phyloP scores from a whole-genome alignment of 805 yeast genomes.

The Tetrapisispora arboricola region DNA sequence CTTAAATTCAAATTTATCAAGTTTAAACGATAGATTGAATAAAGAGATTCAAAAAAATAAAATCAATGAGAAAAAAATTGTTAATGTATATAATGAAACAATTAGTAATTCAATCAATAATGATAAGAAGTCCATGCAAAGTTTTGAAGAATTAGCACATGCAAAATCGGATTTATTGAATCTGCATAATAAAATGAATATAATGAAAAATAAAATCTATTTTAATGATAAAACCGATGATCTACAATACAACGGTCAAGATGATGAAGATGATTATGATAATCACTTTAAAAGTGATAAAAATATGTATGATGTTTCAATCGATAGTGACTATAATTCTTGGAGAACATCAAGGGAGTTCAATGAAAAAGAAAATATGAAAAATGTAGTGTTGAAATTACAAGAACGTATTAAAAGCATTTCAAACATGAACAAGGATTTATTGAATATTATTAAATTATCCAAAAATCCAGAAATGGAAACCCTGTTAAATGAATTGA shows the following conservation, averaged over 20 bases:
- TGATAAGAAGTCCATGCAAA: background rate
- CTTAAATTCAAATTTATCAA: background rate
- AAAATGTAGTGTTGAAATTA: background rate
- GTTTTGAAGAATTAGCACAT: background rate
- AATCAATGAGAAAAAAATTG: background rate
- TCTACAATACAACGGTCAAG: background rate
- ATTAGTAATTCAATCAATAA: background rate
- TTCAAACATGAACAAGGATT: background rate
- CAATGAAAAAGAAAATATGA: background rate
- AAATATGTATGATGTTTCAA: background rate
- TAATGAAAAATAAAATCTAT: constrained; percentile 1
- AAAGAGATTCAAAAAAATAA: background rate
- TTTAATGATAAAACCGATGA: background rate
- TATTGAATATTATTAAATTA: background rate
- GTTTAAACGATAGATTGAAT: background rate
- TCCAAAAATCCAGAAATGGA: background rate
- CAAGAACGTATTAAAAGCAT: background rate
- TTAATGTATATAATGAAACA: background rate
- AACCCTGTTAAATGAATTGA: background rate
- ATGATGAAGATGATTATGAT: background rate
- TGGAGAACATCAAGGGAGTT: constrained; percentile 1
- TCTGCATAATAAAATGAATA: background rate
- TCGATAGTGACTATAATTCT: background rate
- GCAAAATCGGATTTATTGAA: background rate
- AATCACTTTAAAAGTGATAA: no score